Conservation (phyloP, 2,329 filamentous ascomycete species). For the Westerdykella sp. region DNA sequence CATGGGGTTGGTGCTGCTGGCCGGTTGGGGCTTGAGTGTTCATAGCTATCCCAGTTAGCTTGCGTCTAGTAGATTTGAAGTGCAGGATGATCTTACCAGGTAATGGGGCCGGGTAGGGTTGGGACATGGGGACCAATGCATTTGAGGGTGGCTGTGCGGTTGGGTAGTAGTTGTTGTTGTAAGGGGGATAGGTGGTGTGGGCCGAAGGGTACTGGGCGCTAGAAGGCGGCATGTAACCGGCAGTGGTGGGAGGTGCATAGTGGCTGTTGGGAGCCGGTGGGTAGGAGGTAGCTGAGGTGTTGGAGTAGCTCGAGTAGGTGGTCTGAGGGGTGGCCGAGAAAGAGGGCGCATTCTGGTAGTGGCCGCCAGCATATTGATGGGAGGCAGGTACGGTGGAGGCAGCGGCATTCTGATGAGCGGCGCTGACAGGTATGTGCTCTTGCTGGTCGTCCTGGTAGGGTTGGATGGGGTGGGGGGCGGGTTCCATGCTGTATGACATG, state of each 20-base stretch:
- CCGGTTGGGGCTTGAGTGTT: slow-evolving; percentile 27
- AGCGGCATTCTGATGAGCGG: no score
- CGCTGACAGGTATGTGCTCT: no score
- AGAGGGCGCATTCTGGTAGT: no score
- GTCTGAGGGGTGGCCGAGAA: no score
- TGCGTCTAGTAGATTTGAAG: slow-evolving; percentile 33
- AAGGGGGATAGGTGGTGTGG: not conserved
- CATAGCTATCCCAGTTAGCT: slow-evolving; percentile 22
- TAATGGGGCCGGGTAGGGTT: slow-evolving; percentile 66
- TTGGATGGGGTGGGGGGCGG: no score
- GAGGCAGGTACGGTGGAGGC: no score
- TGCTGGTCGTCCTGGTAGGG: no score
- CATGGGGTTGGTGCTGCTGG: slow-evolving; percentile 38
- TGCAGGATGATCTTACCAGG: slow-evolving; percentile 37
- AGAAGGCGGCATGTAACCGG: no score
- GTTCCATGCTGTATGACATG: no score
- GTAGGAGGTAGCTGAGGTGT: not conserved
- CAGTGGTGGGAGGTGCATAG: not conserved
- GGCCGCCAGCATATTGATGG: no score
- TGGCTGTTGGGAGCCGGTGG: not conserved
- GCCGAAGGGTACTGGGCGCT: no score
- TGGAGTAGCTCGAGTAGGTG: not conserved
- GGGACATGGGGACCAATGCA: slow-evolving; percentile 59
- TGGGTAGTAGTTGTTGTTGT: slow-evolving; percentile 48
- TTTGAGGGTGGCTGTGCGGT: slow-evolving; percentile 67